Evolutionary conservation across 305 asterid species (phyloP), one percentile per base, ranked within the genome.

Genomic region (Fraxinus nigra): DNA sequence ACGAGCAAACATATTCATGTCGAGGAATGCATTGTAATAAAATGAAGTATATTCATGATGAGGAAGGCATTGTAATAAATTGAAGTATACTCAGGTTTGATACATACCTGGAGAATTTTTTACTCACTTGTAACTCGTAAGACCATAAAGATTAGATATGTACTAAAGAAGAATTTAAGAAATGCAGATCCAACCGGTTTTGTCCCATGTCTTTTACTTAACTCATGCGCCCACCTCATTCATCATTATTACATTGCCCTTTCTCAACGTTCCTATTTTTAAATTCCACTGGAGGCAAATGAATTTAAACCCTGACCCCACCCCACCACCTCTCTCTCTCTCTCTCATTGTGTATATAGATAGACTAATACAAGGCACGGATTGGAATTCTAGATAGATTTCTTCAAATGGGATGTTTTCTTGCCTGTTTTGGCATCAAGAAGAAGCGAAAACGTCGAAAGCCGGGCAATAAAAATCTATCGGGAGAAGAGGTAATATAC

Each of bases 351-450:
- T 26, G 7, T 14, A n/a, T 26, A 20, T 30, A 78, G 14, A 33
- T 22, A 24, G 16, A 75, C 54, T 34, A 78, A 65, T 13, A 5
- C 30, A 7, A 74, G 54, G 46, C 30, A 43, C 4, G 5, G 63
- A 46, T 72, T 40, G 51, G 34, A 74, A 22, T 33, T 75, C 76
- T 75, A 2, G 34, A 14, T 77, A 78, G 76, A 70, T 63, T 80
- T 77, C 84, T 81, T 77, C 82, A 72, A 63, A 93, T 93, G 97
- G 93, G 91, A 54, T 92, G 96, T 77, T 93, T 93, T 87, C 93
- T 93, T 86, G 91, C 90, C 11, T 93, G 96, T 83, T 90, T 92
- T 78, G 96, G 95, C 16, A 65, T 89, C 83, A 79, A 80, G 72
- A 86, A 85, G 85, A 93, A 84, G 85, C 81, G 80, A 46, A 89